Evolutionary conservation across 495 filamentous ascomycete species (phyloP).

Genomic region (Aspergillus leporis): DNA sequence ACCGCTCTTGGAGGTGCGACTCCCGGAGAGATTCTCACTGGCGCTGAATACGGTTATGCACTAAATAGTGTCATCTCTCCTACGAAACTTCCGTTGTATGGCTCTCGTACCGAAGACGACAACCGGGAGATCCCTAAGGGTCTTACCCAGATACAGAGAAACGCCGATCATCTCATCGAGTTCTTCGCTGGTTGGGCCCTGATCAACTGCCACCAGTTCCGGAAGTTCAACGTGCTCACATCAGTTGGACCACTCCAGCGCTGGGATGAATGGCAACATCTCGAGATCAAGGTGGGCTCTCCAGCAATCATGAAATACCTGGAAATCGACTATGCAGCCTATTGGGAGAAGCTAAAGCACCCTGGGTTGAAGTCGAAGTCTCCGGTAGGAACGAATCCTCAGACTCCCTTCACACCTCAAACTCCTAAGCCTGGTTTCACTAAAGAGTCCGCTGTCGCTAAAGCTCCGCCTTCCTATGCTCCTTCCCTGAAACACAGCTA

Average conservation of each 20-base stretch:
- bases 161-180: constrained; percentile 42
- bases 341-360: constrained; percentile 14
- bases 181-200: constrained; percentile 48
- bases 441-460: neutral
- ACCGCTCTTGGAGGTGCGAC: constrained; percentile 14
- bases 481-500: neutral
- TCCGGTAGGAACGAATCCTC: neutral
- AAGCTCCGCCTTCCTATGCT: neutral
- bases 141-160: constrained; percentile 24
- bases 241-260: constrained; percentile 18
- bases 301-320: constrained; percentile 20
- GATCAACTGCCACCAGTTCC: constrained; percentile 34
- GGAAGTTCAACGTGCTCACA: constrained; percentile 31
- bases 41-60: constrained; percentile 8
- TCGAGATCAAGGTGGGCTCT: constrained; percentile 21
- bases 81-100: constrained; percentile 21
- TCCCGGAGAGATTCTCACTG: constrained; percentile 17
- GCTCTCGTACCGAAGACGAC: constrained; percentile 21
- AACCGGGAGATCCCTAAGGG: constrained; percentile 21
- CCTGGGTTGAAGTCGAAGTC: neutral
- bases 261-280: constrained; percentile 40
- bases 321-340: constrained; percentile 16
- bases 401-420: neutral
- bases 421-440: neutral
- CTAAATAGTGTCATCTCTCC: constrained; percentile 29